Evolutionary conservation across 805 yeast species (phyloP).

Genomic region (Starmerella gropengiesseri): DNA sequence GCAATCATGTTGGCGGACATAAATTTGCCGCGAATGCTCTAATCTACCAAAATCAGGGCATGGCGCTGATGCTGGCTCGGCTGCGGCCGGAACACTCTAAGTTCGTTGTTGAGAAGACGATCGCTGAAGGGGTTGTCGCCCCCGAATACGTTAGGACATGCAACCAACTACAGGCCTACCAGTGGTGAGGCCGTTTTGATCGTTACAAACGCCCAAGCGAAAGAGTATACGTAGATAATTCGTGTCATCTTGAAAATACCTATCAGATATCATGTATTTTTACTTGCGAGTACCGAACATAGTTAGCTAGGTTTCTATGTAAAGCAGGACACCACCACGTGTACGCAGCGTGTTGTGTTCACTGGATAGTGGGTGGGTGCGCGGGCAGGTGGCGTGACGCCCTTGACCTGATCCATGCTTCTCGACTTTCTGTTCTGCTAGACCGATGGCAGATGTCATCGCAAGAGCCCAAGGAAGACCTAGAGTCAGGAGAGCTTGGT

Average conservation of each 20-base stretch:
- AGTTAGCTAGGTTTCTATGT: background rate
- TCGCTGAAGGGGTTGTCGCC: slow-evolving; percentile 58
- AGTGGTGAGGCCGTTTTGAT: too few species aligned
- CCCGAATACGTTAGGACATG: slow-evolving; percentile 53
- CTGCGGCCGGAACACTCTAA: slow-evolving; percentile 67
- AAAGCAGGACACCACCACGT: too few species aligned
- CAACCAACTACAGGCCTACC: slow-evolving; percentile 23
- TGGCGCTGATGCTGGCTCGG: slow-evolving; percentile 79
- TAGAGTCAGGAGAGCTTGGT: slow-evolving; percentile 13
- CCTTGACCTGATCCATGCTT: too few species aligned
- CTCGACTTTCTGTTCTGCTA: background rate
- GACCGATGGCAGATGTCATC: background rate
- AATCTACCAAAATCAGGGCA: slow-evolving; percentile 60
- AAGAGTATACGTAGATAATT: too few species aligned
- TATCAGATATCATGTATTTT: too few species aligned
- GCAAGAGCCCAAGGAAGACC: background rate
- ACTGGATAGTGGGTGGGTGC: too few species aligned
- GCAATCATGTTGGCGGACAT: slow-evolving; percentile 93
- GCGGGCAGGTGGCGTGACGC: too few species aligned
- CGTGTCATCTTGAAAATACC: too few species aligned
- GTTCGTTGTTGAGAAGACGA: slow-evolving; percentile 65
- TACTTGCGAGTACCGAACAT: too few species aligned
- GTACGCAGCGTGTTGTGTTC: too few species aligned
- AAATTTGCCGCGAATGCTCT: slow-evolving; percentile 85
- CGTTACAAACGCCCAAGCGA: too few species aligned